These are phyloP conservation scores for Xylaria sp. DNA, from an alignment of 2,329 filamentous ascomycete species.

Conservation along the genomic window DNA sequence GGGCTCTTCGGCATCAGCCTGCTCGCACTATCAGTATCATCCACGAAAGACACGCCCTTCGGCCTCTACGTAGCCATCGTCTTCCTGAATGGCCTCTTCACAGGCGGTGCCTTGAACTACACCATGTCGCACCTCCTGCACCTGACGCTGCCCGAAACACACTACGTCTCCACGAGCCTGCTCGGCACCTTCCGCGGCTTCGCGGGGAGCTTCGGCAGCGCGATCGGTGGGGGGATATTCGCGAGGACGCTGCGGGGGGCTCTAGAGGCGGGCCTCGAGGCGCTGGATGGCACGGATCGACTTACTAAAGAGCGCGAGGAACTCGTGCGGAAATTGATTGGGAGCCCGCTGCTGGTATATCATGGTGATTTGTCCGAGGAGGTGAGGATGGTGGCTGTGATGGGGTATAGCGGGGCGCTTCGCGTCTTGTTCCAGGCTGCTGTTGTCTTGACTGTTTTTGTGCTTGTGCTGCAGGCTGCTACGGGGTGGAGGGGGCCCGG, in stretches of 20 bases:
- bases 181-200: conserved; percentile 85
- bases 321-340: conserved; percentile 61
- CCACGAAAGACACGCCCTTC: conserved; percentile 63
- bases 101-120: conserved; percentile 81
- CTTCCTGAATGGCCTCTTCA: conserved; percentile 77
- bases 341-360: conserved; percentile 63
- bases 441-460: conserved; percentile 56
- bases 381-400: conserved; percentile 60
- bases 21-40: conserved; percentile 65
- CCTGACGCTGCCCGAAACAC: conserved; percentile 71
- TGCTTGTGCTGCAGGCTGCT: conserved; percentile 60
- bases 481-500: conserved; percentile 62
- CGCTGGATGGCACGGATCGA: conserved; percentile 55
- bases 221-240: conserved; percentile 83
- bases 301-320: conserved; percentile 50
- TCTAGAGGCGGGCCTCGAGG: conserved; percentile 67
- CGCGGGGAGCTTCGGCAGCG: conserved; percentile 81
- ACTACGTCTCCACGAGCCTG: conserved; percentile 81
- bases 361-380: conserved; percentile 54
- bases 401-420: conserved; percentile 60
- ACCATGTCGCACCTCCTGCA: conserved; percentile 83
- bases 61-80: conserved; percentile 68
- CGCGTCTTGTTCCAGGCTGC: conserved; percentile 61
- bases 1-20: conserved; percentile 71
- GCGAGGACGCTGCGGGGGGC: conserved; percentile 67